A percentile compares a stretch with the other conserved stretches of the same genome.
These are phyloP conservation scores for Phylloporus sp. DNA, from an alignment of 768 basidiomycete species.

Conservation along the genomic window DNA sequence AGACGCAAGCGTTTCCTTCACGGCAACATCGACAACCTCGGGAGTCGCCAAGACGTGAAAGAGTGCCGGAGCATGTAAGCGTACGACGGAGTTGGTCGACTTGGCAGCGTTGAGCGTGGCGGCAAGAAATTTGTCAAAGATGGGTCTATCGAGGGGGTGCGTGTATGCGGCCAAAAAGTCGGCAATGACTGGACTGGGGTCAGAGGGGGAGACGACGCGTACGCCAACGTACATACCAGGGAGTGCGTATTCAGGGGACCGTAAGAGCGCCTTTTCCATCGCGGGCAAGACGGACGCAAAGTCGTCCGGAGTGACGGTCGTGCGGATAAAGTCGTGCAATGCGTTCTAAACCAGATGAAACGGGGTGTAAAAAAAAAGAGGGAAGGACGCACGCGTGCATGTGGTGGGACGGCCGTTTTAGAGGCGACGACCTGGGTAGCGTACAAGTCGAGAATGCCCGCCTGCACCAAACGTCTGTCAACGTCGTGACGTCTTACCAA, in stretches of 20 bases:
- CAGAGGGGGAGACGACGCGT: not conserved
- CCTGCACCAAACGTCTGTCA: conserved; percentile 42
- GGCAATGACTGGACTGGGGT: conserved; percentile 42
- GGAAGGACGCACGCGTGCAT: conserved; percentile 56
- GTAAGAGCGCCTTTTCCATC: conserved; percentile 74
- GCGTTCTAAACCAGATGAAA: conserved; percentile 40
- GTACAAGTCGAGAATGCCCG: conserved; percentile 57
- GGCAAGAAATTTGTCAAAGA: conserved; percentile 51
- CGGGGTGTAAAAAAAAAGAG: no score
- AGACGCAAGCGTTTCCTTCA: conserved; percentile 64
- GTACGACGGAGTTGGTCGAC: conserved; percentile 61
- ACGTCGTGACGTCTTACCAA: no score
- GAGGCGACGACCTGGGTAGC: conserved; percentile 59
- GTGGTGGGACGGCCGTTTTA: conserved; percentile 53
- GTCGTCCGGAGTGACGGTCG: conserved; percentile 46
- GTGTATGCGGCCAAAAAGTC: conserved; percentile 55
- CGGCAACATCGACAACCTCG: conserved; percentile 42
- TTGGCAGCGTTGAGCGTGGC: conserved; percentile 66
- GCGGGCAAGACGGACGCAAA: conserved; percentile 59
- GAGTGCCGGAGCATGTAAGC: conserved; percentile 50
- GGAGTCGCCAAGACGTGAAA: conserved; percentile 46
- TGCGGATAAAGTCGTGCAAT: conserved; percentile 57
- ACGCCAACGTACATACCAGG: conserved; percentile 39
- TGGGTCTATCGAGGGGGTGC: conserved; percentile 42
- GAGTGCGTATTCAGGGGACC: conserved; percentile 77